A percentile compares a stretch with the other conserved stretches of the same genome.
These are phyloP conservation scores for Fraxinus cuspidata DNA, from an alignment of 257 asterid species.

Conservation along the genomic window DNA sequence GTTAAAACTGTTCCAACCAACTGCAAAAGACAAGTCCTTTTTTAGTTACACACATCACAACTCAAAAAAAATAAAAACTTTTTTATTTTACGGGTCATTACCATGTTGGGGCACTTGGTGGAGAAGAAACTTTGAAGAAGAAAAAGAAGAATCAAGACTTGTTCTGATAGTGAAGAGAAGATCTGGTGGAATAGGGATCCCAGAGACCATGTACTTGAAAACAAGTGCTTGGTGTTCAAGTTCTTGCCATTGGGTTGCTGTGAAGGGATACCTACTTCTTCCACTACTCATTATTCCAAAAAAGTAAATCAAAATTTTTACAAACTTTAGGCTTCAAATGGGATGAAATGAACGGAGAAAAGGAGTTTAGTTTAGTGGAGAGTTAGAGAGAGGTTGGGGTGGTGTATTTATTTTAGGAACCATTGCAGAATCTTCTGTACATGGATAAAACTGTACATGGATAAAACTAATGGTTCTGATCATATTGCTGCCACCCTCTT, in stretches of 20 bases:
- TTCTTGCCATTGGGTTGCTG: conserved; percentile 88
- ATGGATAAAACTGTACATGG: conserved; percentile 77
- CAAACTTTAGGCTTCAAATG: no score
- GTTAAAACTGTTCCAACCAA: conserved; percentile 75
- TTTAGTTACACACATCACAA: not conserved
- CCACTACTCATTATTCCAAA: conserved; percentile 37
- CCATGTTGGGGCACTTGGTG: conserved; percentile 56
- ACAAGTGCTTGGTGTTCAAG: conserved; percentile 94
- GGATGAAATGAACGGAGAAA: no score
- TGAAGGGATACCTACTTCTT: conserved; percentile 66
- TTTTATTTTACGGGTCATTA: not conserved
- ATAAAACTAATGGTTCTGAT: conserved; percentile 68
- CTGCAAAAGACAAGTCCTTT: not conserved
- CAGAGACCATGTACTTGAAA: conserved; percentile 82
- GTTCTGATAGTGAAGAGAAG: conserved; percentile 78
- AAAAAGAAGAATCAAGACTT: conserved; percentile 47
- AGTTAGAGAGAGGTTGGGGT: conserved; percentile 18
- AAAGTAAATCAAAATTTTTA: not conserved
- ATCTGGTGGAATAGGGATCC: conserved; percentile 86
- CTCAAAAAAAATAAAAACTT: not conserved
- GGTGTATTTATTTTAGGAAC: conserved; percentile 73
- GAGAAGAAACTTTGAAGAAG: conserved; percentile 55
- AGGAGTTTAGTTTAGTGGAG: not conserved
- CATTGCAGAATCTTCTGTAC: conserved; percentile 90
- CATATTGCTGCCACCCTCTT: conserved; percentile 26